These are phyloP conservation scores for Kluyveromyces marxianus DNA, from an alignment of 1,139 yeast genomes.

Conservation along the genomic window DNA sequence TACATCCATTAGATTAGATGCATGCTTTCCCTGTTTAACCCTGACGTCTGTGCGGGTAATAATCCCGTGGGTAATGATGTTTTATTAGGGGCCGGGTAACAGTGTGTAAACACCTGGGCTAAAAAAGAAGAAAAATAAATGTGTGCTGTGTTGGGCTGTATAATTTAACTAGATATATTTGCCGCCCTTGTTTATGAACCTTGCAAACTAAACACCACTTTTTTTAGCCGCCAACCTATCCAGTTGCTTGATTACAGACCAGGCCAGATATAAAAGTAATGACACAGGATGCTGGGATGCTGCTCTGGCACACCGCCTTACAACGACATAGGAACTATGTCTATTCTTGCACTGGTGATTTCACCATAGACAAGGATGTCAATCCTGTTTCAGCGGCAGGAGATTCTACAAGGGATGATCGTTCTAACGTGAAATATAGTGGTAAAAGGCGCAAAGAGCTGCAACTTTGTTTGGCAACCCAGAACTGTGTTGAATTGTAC, in stretches of 20 bases:
- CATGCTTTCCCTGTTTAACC: too few relatives aligned
- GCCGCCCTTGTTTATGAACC: not conserved
- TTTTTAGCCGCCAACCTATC: too few relatives aligned
- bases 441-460: slow-evolving; percentile 31
- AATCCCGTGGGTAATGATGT: too few relatives aligned
- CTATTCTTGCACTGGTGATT: slow-evolving; percentile 58
- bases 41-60: too few relatives aligned
- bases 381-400: not conserved
- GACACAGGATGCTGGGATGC: slow-evolving; percentile 6
- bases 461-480: slow-evolving; percentile 28
- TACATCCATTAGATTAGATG: too few relatives aligned
- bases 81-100: too few relatives aligned
- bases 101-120: too few relatives aligned
- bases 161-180: not conserved
- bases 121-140: too few relatives aligned
- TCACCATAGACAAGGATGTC: slow-evolving; percentile 48
- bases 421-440: not conserved
- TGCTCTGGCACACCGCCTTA: slow-evolving; percentile 61
- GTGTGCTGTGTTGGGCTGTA: too few relatives aligned
- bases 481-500: slow-evolving; percentile 25
- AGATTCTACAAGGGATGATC: not conserved
- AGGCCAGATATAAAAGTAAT: not conserved
- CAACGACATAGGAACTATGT: slow-evolving; percentile 47
- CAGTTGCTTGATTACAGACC: too few relatives aligned
- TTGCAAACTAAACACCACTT: not conserved